Evolutionary conservation across 495 filamentous ascomycete species (phyloP).

Genomic region (Bacidia rubella): DNA sequence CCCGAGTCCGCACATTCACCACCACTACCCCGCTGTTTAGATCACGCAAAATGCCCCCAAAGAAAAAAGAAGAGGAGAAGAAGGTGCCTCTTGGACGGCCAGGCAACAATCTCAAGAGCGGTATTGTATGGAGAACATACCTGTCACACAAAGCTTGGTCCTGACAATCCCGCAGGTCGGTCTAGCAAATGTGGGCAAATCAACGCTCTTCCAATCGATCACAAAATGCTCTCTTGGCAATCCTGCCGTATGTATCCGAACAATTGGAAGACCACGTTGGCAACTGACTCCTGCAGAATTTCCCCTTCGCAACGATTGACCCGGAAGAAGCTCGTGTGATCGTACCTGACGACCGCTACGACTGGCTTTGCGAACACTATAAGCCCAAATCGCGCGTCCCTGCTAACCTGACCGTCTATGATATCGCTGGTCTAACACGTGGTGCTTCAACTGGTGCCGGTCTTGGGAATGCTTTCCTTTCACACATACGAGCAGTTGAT

Average conservation of each 20-base stretch:
- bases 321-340: slow-evolving; percentile 97
- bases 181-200: slow-evolving; percentile 98
- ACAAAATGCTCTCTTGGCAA: slow-evolving; percentile 96
- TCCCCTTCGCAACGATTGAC: slow-evolving; percentile 97
- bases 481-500: slow-evolving; percentile 97
- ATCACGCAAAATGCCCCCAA: slow-evolving; percentile 38
- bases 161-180: slow-evolving; percentile 54
- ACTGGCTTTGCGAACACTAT: slow-evolving; percentile 93
- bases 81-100: slow-evolving; percentile 70
- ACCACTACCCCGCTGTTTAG: neutral
- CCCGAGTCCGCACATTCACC: neutral
- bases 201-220: slow-evolving; percentile 98
- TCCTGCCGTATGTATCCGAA: slow-evolving; percentile 52
- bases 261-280: neutral
- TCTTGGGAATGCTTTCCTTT: slow-evolving; percentile 95
- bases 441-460: slow-evolving; percentile 96
- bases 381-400: slow-evolving; percentile 92
- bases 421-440: slow-evolving; percentile 94
- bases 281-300: slow-evolving; percentile 49
- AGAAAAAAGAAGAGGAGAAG: slow-evolving; percentile 41
- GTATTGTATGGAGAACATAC: slow-evolving; percentile 74
- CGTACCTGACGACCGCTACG: slow-evolving; percentile 89
- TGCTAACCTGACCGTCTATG: slow-evolving; percentile 95
- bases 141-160: slow-evolving; percentile 2
- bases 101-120: slow-evolving; percentile 97